Base-by-base conservation (phyloP, 2,329 filamentous ascomycete species). In the Exophiala calicioides region DNA sequence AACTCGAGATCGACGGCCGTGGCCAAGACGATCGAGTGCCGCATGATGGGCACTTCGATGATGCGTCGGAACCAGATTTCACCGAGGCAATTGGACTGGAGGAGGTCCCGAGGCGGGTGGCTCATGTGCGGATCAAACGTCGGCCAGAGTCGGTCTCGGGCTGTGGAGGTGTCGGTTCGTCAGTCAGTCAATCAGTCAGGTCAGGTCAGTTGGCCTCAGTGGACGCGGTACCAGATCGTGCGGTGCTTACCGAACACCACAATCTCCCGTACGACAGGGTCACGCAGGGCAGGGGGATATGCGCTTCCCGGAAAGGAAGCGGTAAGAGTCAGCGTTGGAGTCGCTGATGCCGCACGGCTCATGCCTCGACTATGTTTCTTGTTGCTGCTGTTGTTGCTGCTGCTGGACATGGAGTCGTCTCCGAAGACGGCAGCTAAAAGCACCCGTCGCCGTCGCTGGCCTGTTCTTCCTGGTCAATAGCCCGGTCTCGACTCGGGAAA, bases 91-190 rank as follows among this genome's bases (percentile, higher is more conserved):
- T 20, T 15, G 4, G 18, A 5, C 16, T 9, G 9, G 1, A 32
- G 16, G 15, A n/a, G 13, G 19, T 37, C 21, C 10, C 13, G 2
- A 4, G 12, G 19, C 3, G 23, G 20, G 19, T 12, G 32, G 23
- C 20, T 24, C 35, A 26, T 19, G 35, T 13, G 20, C 12, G 34
- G 29, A n/a, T n/a, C n/a, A n/a, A 44, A 44, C 8, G 31, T 27
- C 12, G 41, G 41, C 41, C 41, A 44, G 13, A 44, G 41, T 13
- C 18, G 20, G 13, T 44, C 41, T 13, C 33, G 32, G 10, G 33
- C 32, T 32, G 29, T n/a, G 15, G 15, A 19, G 6, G 16, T 10
- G 10, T 4, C 10, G 30, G 10, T 4, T 35, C 30, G 16, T 21
- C 27, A 15, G 24, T 44, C 31, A 37, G 16, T 15, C 30, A 13